A percentile compares a stretch with the other conserved stretches of the same genome.
phyloP scores from a whole-genome alignment of 371 early-diverging fungal species.

The Apophysomyces variabilis region DNA sequence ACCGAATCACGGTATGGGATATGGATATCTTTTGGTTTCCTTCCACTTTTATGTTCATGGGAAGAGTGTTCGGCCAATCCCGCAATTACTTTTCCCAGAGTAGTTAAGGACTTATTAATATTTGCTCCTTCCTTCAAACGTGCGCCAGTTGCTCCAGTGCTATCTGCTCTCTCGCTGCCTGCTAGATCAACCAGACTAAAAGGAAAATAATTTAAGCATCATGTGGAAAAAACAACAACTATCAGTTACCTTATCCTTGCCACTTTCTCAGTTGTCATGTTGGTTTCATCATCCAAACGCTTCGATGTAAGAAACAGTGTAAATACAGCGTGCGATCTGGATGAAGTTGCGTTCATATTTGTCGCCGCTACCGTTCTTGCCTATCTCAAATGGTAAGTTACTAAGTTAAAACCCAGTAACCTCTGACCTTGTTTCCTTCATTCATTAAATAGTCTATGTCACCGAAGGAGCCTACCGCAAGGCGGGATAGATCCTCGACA shows the following conservation, averaged over 20 bases:
- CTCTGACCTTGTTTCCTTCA: constrained; percentile 78
- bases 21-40: constrained; percentile 54
- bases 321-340: constrained; percentile 94
- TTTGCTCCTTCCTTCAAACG: constrained; percentile 97
- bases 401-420: not conserved
- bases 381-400: constrained; percentile 25
- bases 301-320: constrained; percentile 79
- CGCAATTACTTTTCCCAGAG: constrained; percentile 96
- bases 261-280: constrained; percentile 69
- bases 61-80: constrained; percentile 77
- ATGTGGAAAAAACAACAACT: not conserved
- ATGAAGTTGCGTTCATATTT: constrained; percentile 94
- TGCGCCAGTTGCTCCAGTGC: constrained; percentile 93
- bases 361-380: constrained; percentile 92
- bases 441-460: constrained; percentile 82
- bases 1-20: constrained; percentile 87
- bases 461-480: constrained; percentile 75
- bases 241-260: constrained; percentile 62
- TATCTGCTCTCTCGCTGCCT: constrained; percentile 94
- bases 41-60: constrained; percentile 31
- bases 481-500: constrained; percentile 86
- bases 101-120: constrained; percentile 95
- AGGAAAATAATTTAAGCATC: not conserved
- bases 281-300: constrained; percentile 54
- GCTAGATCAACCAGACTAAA: constrained; percentile 84